Percentiles rank a stretch among this genome's conserved stretches.
Evolutionary conservation across 1,284 basidiomycete genomes (phyloP).

Genomic region (Puccinia coronata): DNA sequence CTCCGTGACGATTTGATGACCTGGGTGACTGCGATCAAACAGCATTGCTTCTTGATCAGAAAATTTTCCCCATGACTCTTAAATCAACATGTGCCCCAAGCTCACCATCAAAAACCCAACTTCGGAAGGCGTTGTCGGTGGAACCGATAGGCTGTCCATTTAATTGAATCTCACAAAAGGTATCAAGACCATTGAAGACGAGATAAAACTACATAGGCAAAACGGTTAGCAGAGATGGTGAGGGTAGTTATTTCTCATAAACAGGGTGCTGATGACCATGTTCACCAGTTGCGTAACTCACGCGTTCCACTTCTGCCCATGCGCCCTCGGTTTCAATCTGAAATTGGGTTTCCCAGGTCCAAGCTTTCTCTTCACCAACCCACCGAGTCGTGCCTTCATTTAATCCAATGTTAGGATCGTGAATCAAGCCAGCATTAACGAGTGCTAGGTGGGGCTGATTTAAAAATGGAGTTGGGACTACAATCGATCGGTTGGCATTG

Average conservation of each 20-base stretch:
- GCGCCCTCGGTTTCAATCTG: neutral
- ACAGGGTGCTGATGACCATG: neutral
- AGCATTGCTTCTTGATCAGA: neutral
- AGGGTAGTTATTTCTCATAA: neutral
- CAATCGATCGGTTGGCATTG: conserved; percentile 53
- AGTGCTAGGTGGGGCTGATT: conserved; percentile 53
- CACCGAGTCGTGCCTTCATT: conserved; percentile 49
- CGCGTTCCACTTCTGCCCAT: conserved; percentile 32
- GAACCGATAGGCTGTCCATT: conserved; percentile 7
- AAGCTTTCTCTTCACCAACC: conserved; percentile 46
- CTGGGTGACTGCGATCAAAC: conserved; percentile 22
- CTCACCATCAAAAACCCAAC: conserved; percentile 49
- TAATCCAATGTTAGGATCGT: conserved; percentile 52
- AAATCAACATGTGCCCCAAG: neutral
- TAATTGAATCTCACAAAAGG: conserved; percentile 33
- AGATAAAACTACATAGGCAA: conserved; percentile 32
- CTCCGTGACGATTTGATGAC: neutral
- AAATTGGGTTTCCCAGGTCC: conserved; percentile 43
- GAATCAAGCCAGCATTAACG: conserved; percentile 53
- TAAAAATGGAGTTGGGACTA: conserved; percentile 54
- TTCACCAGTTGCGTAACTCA: neutral
- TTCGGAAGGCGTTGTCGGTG: conserved; percentile 39
- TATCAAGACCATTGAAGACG: conserved; percentile 45
- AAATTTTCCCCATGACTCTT: neutral
- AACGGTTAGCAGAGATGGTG: neutral